Conservation (phyloP, 176 grass and related monocot species). For the Dactylis glomerata region DNA sequence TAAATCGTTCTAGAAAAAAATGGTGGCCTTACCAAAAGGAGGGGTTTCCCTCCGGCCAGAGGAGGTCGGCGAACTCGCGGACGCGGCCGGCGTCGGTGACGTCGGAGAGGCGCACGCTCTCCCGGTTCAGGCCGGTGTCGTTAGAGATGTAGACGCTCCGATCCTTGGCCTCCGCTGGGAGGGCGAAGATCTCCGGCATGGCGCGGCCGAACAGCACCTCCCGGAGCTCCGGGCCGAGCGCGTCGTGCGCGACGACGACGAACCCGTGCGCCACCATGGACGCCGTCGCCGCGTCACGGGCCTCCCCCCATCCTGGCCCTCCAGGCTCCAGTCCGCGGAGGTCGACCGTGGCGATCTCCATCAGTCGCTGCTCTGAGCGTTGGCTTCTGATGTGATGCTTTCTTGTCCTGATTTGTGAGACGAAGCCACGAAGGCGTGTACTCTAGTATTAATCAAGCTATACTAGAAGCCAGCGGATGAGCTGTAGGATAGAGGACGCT, state of each 20-base stretch:
- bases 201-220: neutral
- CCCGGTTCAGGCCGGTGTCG: neutral
- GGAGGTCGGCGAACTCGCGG: neutral
- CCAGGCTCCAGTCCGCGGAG: neutral
- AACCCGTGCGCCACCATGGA: neutral
- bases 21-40: neutral
- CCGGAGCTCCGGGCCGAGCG: neutral
- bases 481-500: too few relatives aligned
- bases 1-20: too few relatives aligned
- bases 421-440: too few relatives aligned
- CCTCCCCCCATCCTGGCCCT: neutral
- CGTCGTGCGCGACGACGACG: neutral
- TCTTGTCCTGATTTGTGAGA: too few relatives aligned
- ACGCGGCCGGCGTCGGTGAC: neutral
- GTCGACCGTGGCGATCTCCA: neutral
- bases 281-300: neutral
- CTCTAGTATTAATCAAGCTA: too few relatives aligned
- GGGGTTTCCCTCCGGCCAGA: neutral
- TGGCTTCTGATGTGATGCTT: too few relatives aligned
- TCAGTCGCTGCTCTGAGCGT: too few relatives aligned
- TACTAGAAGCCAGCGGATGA: too few relatives aligned
- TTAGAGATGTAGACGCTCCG: neutral
- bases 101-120: neutral
- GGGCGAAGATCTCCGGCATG: neutral
- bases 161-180: neutral